These are phyloP conservation scores for Pythium plurisporium DNA, from an alignment of 352 stramenopile species.

Conservation along the genomic window DNA sequence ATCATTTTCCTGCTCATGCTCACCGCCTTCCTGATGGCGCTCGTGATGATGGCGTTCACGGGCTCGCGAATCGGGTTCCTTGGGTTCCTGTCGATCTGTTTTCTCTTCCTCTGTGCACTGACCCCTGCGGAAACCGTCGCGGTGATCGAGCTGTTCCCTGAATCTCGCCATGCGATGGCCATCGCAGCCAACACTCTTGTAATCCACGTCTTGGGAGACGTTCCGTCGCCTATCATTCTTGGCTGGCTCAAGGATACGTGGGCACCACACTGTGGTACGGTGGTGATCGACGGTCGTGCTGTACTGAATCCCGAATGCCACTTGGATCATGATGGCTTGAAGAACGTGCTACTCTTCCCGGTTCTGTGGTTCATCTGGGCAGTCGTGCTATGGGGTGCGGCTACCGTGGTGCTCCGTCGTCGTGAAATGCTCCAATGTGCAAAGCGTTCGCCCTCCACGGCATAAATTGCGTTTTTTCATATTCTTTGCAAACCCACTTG, in stretches of 20 bases:
- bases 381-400: slow-evolving; percentile 57
- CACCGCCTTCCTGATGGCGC: slow-evolving; percentile 41
- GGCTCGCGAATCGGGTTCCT: slow-evolving; percentile 56
- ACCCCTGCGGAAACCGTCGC: slow-evolving; percentile 80
- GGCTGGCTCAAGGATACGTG: slow-evolving; percentile 91
- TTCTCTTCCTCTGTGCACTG: slow-evolving; percentile 73
- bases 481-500: too few species aligned
- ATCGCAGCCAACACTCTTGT: slow-evolving; percentile 89
- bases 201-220: slow-evolving; percentile 92
- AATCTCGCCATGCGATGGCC: slow-evolving; percentile 83
- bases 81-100: slow-evolving; percentile 56
- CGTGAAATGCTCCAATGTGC: not conserved
- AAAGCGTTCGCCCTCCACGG: not conserved
- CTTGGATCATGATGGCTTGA: slow-evolving; percentile 54
- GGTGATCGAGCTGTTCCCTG: slow-evolving; percentile 88
- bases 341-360: slow-evolving; percentile 67
- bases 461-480: too few species aligned
- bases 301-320: slow-evolving; percentile 64
- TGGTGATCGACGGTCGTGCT: slow-evolving; percentile 55
- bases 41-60: slow-evolving; percentile 60
- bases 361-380: slow-evolving; percentile 73
- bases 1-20: slow-evolving; percentile 71
- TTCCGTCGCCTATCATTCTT: slow-evolving; percentile 91
- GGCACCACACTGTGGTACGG: slow-evolving; percentile 83
- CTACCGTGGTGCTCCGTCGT: slow-evolving; percentile 34